A percentile compares a stretch with the other conserved stretches of the same genome.
phyloP scores from a whole-genome alignment of 441 rosid species.

The Arabidopsis hybrid region DNA sequence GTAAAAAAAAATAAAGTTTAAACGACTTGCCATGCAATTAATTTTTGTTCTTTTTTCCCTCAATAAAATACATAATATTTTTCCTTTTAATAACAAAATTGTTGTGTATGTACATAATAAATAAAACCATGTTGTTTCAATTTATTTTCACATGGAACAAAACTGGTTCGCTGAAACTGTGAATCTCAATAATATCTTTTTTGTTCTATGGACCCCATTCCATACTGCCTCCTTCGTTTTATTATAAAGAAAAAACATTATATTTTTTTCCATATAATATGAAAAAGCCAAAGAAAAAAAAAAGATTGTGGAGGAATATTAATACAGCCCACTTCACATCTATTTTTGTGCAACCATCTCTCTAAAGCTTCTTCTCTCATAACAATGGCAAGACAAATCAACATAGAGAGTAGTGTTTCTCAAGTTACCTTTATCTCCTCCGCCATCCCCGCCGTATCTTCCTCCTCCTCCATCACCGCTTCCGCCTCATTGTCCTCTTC shows the following conservation, averaged over 20 bases:
- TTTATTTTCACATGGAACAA: constrained; percentile 40
- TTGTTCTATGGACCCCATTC: constrained; percentile 40
- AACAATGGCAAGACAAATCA: constrained; percentile 46
- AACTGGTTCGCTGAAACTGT: constrained; percentile 41
- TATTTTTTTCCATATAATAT: constrained; percentile 33
- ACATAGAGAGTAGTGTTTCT: constrained; percentile 51
- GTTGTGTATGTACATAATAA: not conserved
- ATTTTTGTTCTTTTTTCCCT: not conserved
- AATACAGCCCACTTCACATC: constrained; percentile 39
- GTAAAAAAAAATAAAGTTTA: not conserved
- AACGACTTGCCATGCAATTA: constrained; percentile 5
- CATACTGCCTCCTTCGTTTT: constrained; percentile 28
- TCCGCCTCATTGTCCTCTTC: constrained; percentile 41
- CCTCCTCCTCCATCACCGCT: constrained; percentile 34
- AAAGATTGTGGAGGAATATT: constrained; percentile 34
- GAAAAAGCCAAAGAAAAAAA: constrained; percentile 32
- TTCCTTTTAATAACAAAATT: not conserved
- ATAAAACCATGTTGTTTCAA: constrained; percentile 22
- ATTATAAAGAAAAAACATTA: not conserved
- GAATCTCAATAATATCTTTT: constrained; percentile 41
- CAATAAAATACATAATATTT: no score
- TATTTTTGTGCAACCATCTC: constrained; percentile 44
- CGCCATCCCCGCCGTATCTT: constrained; percentile 24
- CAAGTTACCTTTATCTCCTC: constrained; percentile 38
- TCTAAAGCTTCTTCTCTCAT: constrained; percentile 36